Evolutionary conservation across 2,329 filamentous ascomycete genomes (phyloP), one percentile per base, ranked within the genome.

Genomic region (Ascochyta lentis): DNA sequence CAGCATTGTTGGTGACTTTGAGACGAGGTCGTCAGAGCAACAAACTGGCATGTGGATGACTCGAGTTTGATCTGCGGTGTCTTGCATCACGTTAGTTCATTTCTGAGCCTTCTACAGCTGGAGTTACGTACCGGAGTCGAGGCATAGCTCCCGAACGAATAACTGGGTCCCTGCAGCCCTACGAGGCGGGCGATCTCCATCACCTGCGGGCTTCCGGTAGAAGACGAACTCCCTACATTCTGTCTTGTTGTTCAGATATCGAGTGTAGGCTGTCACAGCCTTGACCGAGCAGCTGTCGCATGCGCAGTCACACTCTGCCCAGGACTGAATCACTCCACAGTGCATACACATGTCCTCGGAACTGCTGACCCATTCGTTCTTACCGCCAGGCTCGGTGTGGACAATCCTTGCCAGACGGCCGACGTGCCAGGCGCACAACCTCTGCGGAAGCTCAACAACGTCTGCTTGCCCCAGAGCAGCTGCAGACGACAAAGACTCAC

Each of bases 391-490:
- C 8, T 42, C 59, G 0, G 69, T 70, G 15, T 50, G 60, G 12
- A 72, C 44, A 7, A 66, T 46, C 35, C 59, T 59, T n/a, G 60
- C 51, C 5, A 76, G 49, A 4, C 68, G 64, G 6, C 68, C 62
- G 6, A 75, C 67, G 42, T 76, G 72, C 70, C 72, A 75, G 8
- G 66, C 54, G 53, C 75, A 77, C 29, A 75, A 55, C 26, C 65
- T 53, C 5, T 59, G 54, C 1, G 74, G 74, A 2, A 75, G 53
- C 37, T 71, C 61, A 26, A 75, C 49, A 3, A 71, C 54, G 38
- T 72, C 65, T 6, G 45, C 35, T 3, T 53, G 52, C 7, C 60
- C 46, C 13, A 48, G 44, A n/a, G 49, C 42, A 4, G 50, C 31
- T 5, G 37, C 44, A 15, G 54, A 45, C 1, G 59, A 51, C 3